Conservation (phyloP, 306 rosid species). For the Cucurbita pepo region DNA sequence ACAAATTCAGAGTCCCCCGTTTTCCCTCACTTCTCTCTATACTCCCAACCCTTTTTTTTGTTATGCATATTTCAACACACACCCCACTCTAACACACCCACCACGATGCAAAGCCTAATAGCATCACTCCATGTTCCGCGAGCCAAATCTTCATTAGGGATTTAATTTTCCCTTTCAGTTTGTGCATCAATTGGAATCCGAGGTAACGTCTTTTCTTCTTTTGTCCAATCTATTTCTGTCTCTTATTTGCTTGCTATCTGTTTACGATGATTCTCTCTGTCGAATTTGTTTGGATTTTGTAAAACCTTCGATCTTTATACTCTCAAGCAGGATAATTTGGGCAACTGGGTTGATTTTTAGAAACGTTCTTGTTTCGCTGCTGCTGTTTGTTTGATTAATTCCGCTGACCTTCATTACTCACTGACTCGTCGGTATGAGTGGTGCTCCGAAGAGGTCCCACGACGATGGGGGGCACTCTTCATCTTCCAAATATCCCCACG, state of each 20-base stretch:
- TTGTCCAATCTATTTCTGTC: neutral
- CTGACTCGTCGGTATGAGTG: slow-evolving; percentile 37
- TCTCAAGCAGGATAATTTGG: neutral
- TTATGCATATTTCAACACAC: neutral
- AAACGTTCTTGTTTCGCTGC: neutral
- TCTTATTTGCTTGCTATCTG: neutral
- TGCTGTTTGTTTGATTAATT: neutral
- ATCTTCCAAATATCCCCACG: slow-evolving; percentile 52
- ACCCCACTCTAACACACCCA: neutral
- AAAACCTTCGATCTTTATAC: neutral
- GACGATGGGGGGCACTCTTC: slow-evolving; percentile 53
- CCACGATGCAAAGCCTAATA: neutral
- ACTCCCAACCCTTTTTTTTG: neutral
- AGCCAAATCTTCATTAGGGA: neutral
- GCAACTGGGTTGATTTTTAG: neutral
- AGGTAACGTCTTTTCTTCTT: neutral
- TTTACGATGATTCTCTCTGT: neutral
- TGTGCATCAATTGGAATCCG: neutral
- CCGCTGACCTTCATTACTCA: neutral
- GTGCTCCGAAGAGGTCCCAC: slow-evolving; percentile 62
- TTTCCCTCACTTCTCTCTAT: neutral
- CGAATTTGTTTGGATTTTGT: neutral
- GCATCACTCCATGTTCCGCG: neutral
- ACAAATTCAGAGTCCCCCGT: neutral
- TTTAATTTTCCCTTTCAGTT: neutral